phyloP scores from a whole-genome alignment of 2,329 filamentous ascomycete genomes.

The Aciculosporium take region DNA sequence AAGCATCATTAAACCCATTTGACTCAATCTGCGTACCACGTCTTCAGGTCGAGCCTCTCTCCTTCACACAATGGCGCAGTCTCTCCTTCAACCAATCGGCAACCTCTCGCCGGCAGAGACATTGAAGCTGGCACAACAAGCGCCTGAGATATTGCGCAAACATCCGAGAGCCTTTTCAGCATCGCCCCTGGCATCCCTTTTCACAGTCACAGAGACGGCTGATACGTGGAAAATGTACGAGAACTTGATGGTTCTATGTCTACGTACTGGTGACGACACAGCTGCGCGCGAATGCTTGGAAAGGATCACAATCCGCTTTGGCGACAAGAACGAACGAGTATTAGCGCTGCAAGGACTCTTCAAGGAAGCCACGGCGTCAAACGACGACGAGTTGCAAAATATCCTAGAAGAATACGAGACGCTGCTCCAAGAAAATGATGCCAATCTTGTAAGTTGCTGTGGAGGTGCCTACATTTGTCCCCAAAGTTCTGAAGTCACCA shows the following conservation, averaged over 20 bases:
- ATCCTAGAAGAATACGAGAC: constrained; percentile 67
- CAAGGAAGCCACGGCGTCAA: constrained; percentile 65
- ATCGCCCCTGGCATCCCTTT: constrained; percentile 38
- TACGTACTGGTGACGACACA: constrained; percentile 70
- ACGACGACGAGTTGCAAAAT: constrained; percentile 47
- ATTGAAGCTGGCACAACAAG: constrained; percentile 45
- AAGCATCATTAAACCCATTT: not conserved
- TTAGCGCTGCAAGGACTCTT: constrained; percentile 72
- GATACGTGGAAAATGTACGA: constrained; percentile 80
- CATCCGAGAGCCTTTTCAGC: constrained; percentile 39
- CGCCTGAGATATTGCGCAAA: constrained; percentile 39
- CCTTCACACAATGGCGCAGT: constrained; percentile 29
- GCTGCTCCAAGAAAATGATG: constrained; percentile 56
- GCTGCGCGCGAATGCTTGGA: constrained; percentile 64
- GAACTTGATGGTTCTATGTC: constrained; percentile 70
- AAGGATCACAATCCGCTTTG: constrained; percentile 67
- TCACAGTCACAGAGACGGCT: constrained; percentile 50
- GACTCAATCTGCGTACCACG: not conserved
- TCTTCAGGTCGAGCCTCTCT: not conserved
- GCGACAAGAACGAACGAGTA: constrained; percentile 68
- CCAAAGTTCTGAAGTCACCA: constrained; percentile 4
- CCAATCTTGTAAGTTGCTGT: constrained; percentile 54
- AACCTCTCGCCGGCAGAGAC: constrained; percentile 42
- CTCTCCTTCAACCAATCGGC: constrained; percentile 41
- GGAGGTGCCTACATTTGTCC: not conserved